Evolutionary conservation across 139 green algal species (phyloP).

Genomic region (Picochlorum sp.): DNA sequence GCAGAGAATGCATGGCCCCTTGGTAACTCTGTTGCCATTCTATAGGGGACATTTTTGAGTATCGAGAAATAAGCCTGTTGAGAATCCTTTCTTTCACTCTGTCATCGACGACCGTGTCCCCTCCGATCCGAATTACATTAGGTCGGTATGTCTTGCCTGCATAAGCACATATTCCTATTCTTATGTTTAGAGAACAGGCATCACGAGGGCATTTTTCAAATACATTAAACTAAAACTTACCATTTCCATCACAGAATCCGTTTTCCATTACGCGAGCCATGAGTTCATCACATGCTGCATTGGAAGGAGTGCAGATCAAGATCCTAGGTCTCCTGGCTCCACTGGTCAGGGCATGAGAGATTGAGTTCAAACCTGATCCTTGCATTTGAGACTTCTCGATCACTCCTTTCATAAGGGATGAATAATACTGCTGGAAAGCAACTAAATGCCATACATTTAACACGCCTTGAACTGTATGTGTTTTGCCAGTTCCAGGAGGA

Average conservation of each 20-base stretch:
- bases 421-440: conserved; percentile 69
- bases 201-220: no score
- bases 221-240: no score
- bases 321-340: conserved; percentile 52
- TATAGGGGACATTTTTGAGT: conserved; percentile 10
- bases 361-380: background rate
- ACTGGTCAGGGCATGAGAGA: background rate
- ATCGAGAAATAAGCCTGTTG: conserved; percentile 1
- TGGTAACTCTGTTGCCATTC: conserved; percentile 13
- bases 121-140: conserved; percentile 59
- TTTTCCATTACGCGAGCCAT: conserved; percentile 71
- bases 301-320: conserved; percentile 88
- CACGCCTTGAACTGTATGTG: conserved; percentile 78
- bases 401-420: background rate
- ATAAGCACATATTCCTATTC: no score
- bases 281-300: conserved; percentile 91
- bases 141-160: conserved; percentile 41
- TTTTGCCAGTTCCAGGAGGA: conserved; percentile 91
- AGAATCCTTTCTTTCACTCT: conserved; percentile 12
- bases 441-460: conserved; percentile 87
- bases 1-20: background rate
- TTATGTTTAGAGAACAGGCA: no score
- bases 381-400: background rate
- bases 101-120: background rate
- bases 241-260: conserved; percentile 44